phyloP scores from a whole-genome alignment of 164 flowering plant genomes.

The Kalanchoe fedtschenkoi region DNA sequence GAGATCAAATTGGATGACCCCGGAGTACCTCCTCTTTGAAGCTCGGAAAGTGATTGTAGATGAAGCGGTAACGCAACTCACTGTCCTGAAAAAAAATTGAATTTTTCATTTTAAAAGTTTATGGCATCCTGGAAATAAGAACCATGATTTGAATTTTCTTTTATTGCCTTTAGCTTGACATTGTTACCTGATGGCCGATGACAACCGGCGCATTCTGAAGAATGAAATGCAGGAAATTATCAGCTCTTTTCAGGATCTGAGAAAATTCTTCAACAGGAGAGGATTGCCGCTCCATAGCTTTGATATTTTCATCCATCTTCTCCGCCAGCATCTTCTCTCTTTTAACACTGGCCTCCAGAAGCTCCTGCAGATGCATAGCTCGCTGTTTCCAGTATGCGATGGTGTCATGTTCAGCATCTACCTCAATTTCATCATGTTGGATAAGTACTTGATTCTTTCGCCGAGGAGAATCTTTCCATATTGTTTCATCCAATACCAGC shows the following conservation, averaged over 20 bases:
- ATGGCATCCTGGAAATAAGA: too few species aligned
- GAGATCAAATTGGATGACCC: neutral
- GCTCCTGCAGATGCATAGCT: constrained; percentile 54
- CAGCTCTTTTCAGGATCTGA: constrained; percentile 80
- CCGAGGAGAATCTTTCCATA: constrained; percentile 44
- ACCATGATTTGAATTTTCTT: too few species aligned
- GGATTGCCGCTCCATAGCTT: constrained; percentile 51
- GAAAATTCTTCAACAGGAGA: constrained; percentile 89
- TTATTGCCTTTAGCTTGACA: too few species aligned
- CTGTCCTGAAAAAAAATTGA: constrained; percentile 51
- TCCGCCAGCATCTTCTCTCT: constrained; percentile 60
- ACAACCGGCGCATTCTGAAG: constrained; percentile 96
- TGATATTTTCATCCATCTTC: constrained; percentile 66
- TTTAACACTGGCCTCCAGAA: constrained; percentile 62
- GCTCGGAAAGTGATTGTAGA: constrained; percentile 86
- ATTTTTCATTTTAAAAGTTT: too few species aligned
- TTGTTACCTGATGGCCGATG: constrained; percentile 97
- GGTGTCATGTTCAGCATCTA: constrained; percentile 70
- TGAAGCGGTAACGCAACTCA: constrained; percentile 81
- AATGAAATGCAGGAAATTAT: constrained; percentile 81
- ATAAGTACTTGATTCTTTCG: constrained; percentile 38
- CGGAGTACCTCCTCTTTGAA: constrained; percentile 67
- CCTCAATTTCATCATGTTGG: constrained; percentile 39
- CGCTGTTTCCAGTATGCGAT: constrained; percentile 70
- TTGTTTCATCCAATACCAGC: constrained; percentile 55